A percentile compares a stretch with the other conserved stretches of the same genome.
Evolutionary conservation across 1,284 basidiomycete species (phyloP).

Genomic region (Prillingera fragicola): DNA sequence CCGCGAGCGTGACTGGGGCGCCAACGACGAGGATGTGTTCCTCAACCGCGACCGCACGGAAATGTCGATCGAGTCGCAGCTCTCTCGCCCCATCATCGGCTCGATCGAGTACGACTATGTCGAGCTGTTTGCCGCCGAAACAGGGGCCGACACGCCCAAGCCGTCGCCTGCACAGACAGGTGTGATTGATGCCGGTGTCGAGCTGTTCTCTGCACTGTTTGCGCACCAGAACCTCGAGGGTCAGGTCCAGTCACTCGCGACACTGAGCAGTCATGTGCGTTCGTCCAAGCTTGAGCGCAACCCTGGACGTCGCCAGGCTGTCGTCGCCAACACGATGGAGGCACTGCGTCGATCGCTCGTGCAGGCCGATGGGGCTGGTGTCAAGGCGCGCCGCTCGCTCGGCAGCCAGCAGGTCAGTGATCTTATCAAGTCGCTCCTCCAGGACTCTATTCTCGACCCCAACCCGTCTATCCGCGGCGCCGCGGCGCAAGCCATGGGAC

Average conservation of each 20-base stretch:
- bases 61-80: conserved; percentile 67
- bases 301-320: conserved; percentile 78
- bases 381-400: conserved; percentile 63
- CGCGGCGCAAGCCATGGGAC: conserved; percentile 86
- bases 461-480: conserved; percentile 71
- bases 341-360: conserved; percentile 72
- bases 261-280: conserved; percentile 57
- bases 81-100: conserved; percentile 71
- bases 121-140: conserved; percentile 55
- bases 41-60: conserved; percentile 74
- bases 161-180: conserved; percentile 70
- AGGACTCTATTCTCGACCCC: conserved; percentile 76
- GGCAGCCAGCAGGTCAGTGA: conserved; percentile 65
- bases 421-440: conserved; percentile 64
- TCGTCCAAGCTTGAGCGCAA: conserved; percentile 84
- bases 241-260: conserved; percentile 62
- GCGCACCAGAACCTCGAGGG: conserved; percentile 69
- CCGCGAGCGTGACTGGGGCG: conserved; percentile 34
- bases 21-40: conserved; percentile 53
- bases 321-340: conserved; percentile 74
- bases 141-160: conserved; percentile 40
- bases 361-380: conserved; percentile 52
- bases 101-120: conserved; percentile 83
- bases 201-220: conserved; percentile 74
- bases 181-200: conserved; percentile 82